A percentile compares a stretch with the other conserved stretches of the same genome.
These are phyloP conservation scores for Colletotrichum sp. DNA, from an alignment of 2,329 filamentous ascomycete species.

Conservation along the genomic window DNA sequence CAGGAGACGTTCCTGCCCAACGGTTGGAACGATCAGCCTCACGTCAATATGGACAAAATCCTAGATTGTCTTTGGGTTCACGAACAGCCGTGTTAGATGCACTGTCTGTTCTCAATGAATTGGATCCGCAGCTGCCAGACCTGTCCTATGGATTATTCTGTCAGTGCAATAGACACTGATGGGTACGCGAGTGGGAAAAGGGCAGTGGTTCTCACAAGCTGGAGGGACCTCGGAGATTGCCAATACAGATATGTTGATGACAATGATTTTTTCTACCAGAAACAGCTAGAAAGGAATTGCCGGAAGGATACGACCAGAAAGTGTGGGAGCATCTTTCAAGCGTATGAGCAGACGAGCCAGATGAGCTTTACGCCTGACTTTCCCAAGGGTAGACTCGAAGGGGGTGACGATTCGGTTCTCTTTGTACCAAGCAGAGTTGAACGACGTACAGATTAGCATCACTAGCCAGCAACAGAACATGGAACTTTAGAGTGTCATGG, in stretches of 20 bases:
- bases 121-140: not conserved
- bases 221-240: not conserved
- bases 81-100: not conserved
- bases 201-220: not conserved
- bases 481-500: not conserved
- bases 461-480: not conserved
- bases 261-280: fast-evolving
- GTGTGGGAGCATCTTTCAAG: not conserved
- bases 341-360: not conserved
- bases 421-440: not conserved
- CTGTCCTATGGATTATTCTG: not conserved
- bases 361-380: not conserved
- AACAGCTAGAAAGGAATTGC: fast-evolving
- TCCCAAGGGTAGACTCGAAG: not conserved
- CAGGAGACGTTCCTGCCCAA: not conserved
- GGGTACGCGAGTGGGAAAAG: not conserved
- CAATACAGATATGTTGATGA: fast-evolving
- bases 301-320: fast-evolving
- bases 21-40: not conserved
- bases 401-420: not conserved
- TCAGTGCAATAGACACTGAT: not conserved
- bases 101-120: not conserved
- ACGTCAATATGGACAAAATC: fast-evolving
- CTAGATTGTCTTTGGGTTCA: not conserved
- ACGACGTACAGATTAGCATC: not conserved